A percentile compares a stretch with the other conserved stretches of the same genome.
These are phyloP conservation scores for Chrysosporium keratinophilum DNA, from an alignment of 2,329 filamentous ascomycete species.

Conservation along the genomic window DNA sequence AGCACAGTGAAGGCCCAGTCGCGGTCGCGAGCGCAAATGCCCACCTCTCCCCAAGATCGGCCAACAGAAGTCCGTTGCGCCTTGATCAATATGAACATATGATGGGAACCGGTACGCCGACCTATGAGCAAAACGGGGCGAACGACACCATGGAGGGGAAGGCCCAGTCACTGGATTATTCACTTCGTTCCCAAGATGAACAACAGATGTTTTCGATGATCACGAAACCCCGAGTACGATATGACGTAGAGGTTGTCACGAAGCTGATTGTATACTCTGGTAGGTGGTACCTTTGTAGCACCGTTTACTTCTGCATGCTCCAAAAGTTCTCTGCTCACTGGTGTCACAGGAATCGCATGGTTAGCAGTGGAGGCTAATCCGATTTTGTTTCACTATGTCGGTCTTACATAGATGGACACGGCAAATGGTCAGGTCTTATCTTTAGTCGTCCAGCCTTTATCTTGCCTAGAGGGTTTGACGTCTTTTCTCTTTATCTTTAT, in stretches of 20 bases:
- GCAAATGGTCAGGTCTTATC: not conserved
- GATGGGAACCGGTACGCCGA: slow-evolving; percentile 57
- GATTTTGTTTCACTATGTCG: slow-evolving; percentile 57
- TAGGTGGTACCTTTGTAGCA: slow-evolving; percentile 35
- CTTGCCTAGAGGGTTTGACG: too few relatives aligned
- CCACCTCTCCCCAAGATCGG: not conserved
- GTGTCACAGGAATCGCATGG: slow-evolving; percentile 61
- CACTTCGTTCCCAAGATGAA: slow-evolving; percentile 43
- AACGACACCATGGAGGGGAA: slow-evolving; percentile 24
- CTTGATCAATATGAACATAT: slow-evolving; percentile 59
- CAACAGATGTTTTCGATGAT: slow-evolving; percentile 74
- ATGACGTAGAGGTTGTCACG: slow-evolving; percentile 97
- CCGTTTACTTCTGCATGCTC: not conserved
- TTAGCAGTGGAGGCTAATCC: slow-evolving; percentile 67
- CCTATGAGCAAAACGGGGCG: slow-evolving; percentile 24
- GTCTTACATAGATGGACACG: slow-evolving; percentile 23
- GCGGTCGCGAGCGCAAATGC: not conserved
- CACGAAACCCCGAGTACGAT: slow-evolving; percentile 77
- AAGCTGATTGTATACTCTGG: slow-evolving; percentile 92
- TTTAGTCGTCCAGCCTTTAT: too few relatives aligned
- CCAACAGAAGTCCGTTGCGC: slow-evolving; percentile 16
- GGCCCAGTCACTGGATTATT: slow-evolving; percentile 15
- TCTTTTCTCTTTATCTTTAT: too few relatives aligned
- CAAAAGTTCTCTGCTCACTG: slow-evolving; percentile 12
- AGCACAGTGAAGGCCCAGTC: not conserved